phyloP scores from a whole-genome alignment of 495 filamentous ascomycete species.

The Zalerion maritima region DNA sequence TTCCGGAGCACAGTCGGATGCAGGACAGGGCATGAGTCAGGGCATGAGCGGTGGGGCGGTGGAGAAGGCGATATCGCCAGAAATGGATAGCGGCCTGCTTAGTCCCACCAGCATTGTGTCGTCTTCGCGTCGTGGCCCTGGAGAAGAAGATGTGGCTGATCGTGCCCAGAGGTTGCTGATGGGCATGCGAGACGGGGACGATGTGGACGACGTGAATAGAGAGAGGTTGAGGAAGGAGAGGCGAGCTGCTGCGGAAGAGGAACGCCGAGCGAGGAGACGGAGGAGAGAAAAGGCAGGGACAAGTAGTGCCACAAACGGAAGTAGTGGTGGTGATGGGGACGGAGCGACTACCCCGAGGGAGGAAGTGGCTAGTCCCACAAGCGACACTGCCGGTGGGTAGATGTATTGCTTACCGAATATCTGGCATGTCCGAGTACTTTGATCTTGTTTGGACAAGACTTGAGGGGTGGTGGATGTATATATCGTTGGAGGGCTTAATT shows the following conservation, averaged over 20 bases:
- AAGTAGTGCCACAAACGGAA: too few relatives aligned
- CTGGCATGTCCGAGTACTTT: too few relatives aligned
- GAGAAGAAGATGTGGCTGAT: constrained; percentile 64
- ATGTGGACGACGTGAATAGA: constrained; percentile 41
- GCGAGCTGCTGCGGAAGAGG: constrained; percentile 57
- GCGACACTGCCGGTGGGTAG: too few relatives aligned
- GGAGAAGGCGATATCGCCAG: constrained; percentile 10
- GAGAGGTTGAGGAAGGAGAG: constrained; percentile 43
- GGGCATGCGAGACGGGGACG: constrained; percentile 53
- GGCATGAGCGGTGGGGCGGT: constrained; percentile 8
- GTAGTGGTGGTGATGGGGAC: too few relatives aligned
- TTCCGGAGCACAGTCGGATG: constrained; percentile 8
- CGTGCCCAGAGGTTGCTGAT: constrained; percentile 72
- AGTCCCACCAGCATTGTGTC: constrained; percentile 17
- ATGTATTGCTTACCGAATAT: too few relatives aligned
- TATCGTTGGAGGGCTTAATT: too few relatives aligned
- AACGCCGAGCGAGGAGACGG: constrained; percentile 43
- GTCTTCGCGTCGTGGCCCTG: constrained; percentile 31
- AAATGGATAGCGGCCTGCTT: constrained; percentile 21
- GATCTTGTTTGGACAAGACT: too few relatives aligned
- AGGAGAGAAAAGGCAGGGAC: constrained; percentile 39
- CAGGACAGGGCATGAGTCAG: constrained; percentile 14
- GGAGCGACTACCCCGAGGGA: too few relatives aligned
- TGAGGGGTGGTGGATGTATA: too few relatives aligned
- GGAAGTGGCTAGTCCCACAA: too few relatives aligned